Evolutionary conservation across 192 early-diverging fungal genomes (phyloP).

Genomic region (Coemansia sp.): DNA sequence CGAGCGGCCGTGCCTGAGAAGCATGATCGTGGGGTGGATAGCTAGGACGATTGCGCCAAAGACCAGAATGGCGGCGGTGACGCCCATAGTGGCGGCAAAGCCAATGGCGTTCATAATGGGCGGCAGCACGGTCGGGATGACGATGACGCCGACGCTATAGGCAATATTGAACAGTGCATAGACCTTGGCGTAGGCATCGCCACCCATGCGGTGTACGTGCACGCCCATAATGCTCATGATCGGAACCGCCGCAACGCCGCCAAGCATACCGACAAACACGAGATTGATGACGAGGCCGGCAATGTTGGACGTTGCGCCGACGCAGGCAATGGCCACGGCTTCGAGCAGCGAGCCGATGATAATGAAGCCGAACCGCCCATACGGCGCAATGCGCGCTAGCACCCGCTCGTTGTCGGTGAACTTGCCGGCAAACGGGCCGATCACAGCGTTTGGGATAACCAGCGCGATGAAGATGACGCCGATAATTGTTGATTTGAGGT

Average conservation of each 20-base stretch:
- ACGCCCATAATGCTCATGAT: constrained; percentile 69
- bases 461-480: constrained; percentile 66
- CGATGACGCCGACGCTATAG: constrained; percentile 72
- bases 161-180: constrained; percentile 79
- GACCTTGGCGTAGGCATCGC: constrained; percentile 59
- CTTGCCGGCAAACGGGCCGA: constrained; percentile 58
- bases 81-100: constrained; percentile 59
- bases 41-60: constrained; percentile 38
- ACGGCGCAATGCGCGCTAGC: constrained; percentile 31
- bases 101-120: constrained; percentile 57
- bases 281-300: constrained; percentile 43
- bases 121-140: constrained; percentile 68
- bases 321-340: constrained; percentile 51
- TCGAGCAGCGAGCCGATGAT: constrained; percentile 26
- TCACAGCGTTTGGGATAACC: constrained; percentile 66
- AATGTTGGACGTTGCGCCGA: constrained; percentile 40
- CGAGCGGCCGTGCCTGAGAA: constrained; percentile 31
- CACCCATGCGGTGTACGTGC: constrained; percentile 63
- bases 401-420: constrained; percentile 37
- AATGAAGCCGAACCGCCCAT: constrained; percentile 46
- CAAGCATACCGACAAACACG: constrained; percentile 28
- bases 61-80: constrained; percentile 38
- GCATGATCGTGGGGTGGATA: constrained; percentile 29
- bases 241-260: constrained; percentile 55
- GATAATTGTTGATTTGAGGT: constrained; percentile 23